These are phyloP conservation scores for Verticillium albo-atrum DNA, from an alignment of 2,329 filamentous ascomycete species.

Conservation along the genomic window DNA sequence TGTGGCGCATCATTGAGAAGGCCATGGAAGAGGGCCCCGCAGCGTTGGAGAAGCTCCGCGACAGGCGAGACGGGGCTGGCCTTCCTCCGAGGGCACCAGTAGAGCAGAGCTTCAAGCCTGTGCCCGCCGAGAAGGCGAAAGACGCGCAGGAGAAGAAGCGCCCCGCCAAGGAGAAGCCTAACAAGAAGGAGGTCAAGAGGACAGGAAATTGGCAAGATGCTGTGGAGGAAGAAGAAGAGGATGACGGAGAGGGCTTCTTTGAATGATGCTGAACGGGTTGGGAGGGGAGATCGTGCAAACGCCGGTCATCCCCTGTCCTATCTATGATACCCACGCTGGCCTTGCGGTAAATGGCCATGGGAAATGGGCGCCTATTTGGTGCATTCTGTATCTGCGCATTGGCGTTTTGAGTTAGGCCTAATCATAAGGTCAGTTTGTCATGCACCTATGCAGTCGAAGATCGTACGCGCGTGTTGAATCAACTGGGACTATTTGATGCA, in stretches of 20 bases:
- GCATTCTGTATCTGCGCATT: neutral
- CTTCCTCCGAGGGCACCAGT: constrained; percentile 7
- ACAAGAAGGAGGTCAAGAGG: constrained; percentile 23
- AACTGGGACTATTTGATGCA: neutral
- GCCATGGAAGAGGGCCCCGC: constrained; percentile 53
- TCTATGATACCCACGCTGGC: neutral
- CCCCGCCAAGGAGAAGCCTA: constrained; percentile 10
- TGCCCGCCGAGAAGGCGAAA: constrained; percentile 11
- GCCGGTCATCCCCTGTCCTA: neutral
- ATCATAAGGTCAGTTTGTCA: neutral
- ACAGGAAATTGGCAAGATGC: constrained; percentile 25
- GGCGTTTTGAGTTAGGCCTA: neutral
- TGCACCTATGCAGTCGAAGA: neutral
- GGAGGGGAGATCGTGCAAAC: neutral
- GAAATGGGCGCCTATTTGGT: neutral
- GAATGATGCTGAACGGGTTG: constrained; percentile 27
- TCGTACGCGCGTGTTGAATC: neutral
- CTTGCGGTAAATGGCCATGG: neutral
- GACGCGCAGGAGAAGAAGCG: constrained; percentile 17
- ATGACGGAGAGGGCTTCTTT: constrained; percentile 56
- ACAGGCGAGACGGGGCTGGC: constrained; percentile 36
- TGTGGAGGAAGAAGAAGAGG: constrained; percentile 38
- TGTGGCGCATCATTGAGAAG: constrained; percentile 66
- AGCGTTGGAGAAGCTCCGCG: constrained; percentile 49
- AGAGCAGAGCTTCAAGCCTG: constrained; percentile 6